Evolutionary conservation across 805 yeast species (phyloP).

Genomic region (Maudiozyma saulgeensis): DNA sequence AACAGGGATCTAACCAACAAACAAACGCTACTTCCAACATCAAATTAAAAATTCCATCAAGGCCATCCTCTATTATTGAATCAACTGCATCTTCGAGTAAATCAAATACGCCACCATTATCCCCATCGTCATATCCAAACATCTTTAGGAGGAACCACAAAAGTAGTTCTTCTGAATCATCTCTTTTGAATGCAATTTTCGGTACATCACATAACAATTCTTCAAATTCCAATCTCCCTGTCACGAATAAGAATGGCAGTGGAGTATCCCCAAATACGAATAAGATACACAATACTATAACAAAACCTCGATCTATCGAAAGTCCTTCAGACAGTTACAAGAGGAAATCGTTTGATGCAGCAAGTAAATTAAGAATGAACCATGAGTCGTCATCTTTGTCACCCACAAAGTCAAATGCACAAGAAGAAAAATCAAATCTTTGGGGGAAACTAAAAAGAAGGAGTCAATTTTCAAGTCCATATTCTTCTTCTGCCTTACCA

Average conservation of each 20-base stretch:
- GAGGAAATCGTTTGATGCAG: not conserved
- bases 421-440: slow-evolving; percentile 20
- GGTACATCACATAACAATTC: slow-evolving; percentile 13
- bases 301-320: not conserved
- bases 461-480: slow-evolving; percentile 12
- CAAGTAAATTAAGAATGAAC: slow-evolving; percentile 5
- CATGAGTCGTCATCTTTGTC: slow-evolving; percentile 9
- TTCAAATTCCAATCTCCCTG: not conserved
- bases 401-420: slow-evolving; percentile 9
- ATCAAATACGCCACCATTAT: slow-evolving; percentile 19
- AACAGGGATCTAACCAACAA: not conserved
- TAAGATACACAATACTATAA: not conserved
- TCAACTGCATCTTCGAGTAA: slow-evolving; percentile 8
- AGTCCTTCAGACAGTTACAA: not conserved
- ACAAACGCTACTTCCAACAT: slow-evolving; percentile 7
- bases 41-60: slow-evolving; percentile 22
- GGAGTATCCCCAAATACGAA: not conserved
- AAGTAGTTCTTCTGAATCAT: slow-evolving; percentile 51
- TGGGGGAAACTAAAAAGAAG: slow-evolving; percentile 26
- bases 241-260: not conserved
- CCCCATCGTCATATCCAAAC: slow-evolving; percentile 30
- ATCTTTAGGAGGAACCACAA: slow-evolving; percentile 58
- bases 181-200: slow-evolving; percentile 32
- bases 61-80: slow-evolving; percentile 18
- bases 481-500: slow-evolving; percentile 4